Base-by-base conservation (phyloP, 805 yeast genomes). In the Komagataella pseudopastoris region DNA sequence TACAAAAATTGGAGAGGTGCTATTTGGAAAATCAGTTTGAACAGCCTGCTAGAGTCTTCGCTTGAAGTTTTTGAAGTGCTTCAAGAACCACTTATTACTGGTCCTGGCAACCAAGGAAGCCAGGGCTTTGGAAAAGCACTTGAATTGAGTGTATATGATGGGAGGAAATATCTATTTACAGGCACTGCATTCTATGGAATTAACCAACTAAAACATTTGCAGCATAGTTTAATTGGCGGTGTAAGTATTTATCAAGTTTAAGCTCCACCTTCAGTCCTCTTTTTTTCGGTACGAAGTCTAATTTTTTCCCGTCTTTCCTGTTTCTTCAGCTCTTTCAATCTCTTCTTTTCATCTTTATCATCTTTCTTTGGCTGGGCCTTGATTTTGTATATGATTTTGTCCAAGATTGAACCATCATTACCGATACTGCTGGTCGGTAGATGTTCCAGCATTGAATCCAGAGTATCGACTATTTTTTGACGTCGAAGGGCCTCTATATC, bases 1-100 rank as follows among this genome's bases (percentile, higher is more conserved):
- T 72, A 70, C 10, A 60, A 53, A 16, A 59, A 59, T 24, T 76
- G 75, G 2, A 60, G 61, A 51, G 83, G 81, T 0, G 72, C 74
- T 0, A 62, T 81, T 3, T 80, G 80, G 73, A 56, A 58, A 43
- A 51, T 76, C 10, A 14, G 14, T 5, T 30, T 30, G 39, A 30
- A 30, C 39, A 10, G 14, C 14, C 14, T 30, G 3, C 8, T 30
- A 30, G 39, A 30, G n/a, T 30, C 39, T 30, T 14, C 39, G 4
- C 39, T 30, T 10, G 39, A 30, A 10, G 6, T 30, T 8, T 30
- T 30, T 10, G 39, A 30, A 30, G 10, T 30, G 39, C 10, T 30
- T 30, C 39, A 30, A 30, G 39, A 30, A 10, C 39, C n/a, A 10
- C 10, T 30, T 30, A 30, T 30, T 30, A 30, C 39, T 30, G 39